Base-by-base conservation (phyloP, 345 rosid genomes). In the Firmiana major region DNA sequence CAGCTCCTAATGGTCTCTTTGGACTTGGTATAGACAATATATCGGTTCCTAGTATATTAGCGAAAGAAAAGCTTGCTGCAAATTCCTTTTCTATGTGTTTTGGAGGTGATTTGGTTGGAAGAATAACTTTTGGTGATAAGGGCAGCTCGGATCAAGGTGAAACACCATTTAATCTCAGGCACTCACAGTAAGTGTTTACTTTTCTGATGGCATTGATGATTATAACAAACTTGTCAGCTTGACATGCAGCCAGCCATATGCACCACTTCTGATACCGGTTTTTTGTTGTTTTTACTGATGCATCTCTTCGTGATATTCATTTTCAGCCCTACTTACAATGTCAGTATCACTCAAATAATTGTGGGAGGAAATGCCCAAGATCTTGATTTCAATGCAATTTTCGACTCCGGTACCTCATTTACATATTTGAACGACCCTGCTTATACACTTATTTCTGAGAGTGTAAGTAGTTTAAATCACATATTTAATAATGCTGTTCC, bases 51-150 rank as follows among this genome's bases (percentile, higher is more conserved):
- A 97, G 95, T 83, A 86, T 89, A 68, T 88, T 97, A 80, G 97
- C 98, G 5, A 83, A 86, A 55, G 78, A 87, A 75, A 94, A 97
- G 36, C 34, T 84, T 51, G 78, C 87, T 68, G 78, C 95, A 22
- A 88, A 92, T 88, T 97, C 99, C 12, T 97, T 97, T 81, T 97
- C 99, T 70, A 90, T 97, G 97, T 97, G 99, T 86, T 97, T 97
- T 71, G 87, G 91, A 58, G 24, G 12, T 3, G 93, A 90, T 67
- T 95, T 92, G 59, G 31, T 83, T 42, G 98, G 98, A 71, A 89
- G 99, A 87, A 94, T 97, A 81, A 91, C 84, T 76, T 97, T 97
- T 63, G 99, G 99, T 10, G 99, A 97, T 80, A 85, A 80, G 79
- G 98, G 99, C 55, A 94, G 88, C 81, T 81, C 88, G 43, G 88